Evolutionary conservation across 2,329 filamentous ascomycete species (phyloP), one percentile per base, ranked within the genome.

Genomic region (Fonsecaea nubica): DNA sequence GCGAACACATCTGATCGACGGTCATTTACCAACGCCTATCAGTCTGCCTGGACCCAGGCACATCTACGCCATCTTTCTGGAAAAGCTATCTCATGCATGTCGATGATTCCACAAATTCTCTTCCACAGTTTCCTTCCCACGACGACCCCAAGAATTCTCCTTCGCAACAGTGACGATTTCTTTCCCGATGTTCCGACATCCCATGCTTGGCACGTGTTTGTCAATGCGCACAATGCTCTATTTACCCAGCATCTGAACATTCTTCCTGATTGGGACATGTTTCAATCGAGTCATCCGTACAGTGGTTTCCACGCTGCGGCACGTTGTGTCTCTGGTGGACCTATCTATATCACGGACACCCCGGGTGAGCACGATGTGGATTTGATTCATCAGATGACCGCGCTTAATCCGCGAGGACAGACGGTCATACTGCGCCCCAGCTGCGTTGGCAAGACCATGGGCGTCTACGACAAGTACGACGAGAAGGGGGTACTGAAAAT

Each of bases 161-260:
- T 93, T 18, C 90, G 95, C 55, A 98, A 96, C 79, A 96, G 92
- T 0, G 93, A 89, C 62, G 81, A 98, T 78, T 99, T 93, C 83
- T 97, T 96, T 77, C 95, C 95, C 0, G 87, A 93, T 53, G 86
- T 93, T 3, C 86, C 89, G 0, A 85, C 87, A 0, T 92, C 90
- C 6, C 95, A 99, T 69, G 87, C 93, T 0, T 99, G 95, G 94
- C 95, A 99, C 77, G 86, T 98, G 40, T 99, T 96, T 83, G 88
- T 90, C 69, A 99, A 98, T 75, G 94, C 94, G 0, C 91, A 97
- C 78, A 97, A 96, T 76, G 85, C 87, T 36, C 83, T 98, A 0
- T 82, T 98, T 13, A 93, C 90, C 1, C 89, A 92, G 69, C 90
- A 95, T 74, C 83, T 98, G 36, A 97, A 97, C 72, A 87, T 92